Evolutionary conservation across 2,329 filamentous ascomycete genomes (phyloP), one percentile per base, ranked within the genome.

Genomic region (Proliferodiscus dingleyae): DNA sequence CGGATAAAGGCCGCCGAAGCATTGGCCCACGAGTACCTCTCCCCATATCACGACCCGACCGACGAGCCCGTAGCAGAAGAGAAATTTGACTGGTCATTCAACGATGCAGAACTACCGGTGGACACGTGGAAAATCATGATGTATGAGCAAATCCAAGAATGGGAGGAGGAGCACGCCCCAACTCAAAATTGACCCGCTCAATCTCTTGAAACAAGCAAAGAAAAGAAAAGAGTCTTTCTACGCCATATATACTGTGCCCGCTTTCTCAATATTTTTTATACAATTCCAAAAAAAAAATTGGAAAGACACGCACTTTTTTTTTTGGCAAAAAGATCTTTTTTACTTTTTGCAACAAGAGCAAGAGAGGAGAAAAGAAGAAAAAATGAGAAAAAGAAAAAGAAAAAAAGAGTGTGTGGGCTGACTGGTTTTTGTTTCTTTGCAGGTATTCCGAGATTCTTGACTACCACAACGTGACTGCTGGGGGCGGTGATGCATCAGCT

Each of bases 81-180:
- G 74, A 96, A 95, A 72, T 98, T 98, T 61, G 93, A 98, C 66
- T 98, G 93, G 93, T 96, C 90, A 43, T 98, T 98, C 72, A 97
- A 97, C 67, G 93, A 98, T 61, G 93, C 91, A 38, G 93, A 98
- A 64, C 74, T 98, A 46, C 91, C 93, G 1, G 90, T 97, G 41
- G 93, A 98, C 65, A 95, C 90, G n/a, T 98, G 93, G 93, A 98
- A 98, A 74, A 96, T 98, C 66, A 98, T 97, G 93, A 98, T 98
- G 93, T 95, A 76, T 64, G 85, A 60, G 50, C 59, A 61, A 62
- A 55, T 62, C 54, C 53, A 56, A 49, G 57, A 60, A 58, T 50
- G 53, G 47, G 47, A 51, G 43, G 49, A 47, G 49, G 53, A 58
- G 48, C 44, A 52, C 28, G n/a, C n/a, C n/a, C 24, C 37, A 28